Evolutionary conservation across 768 basidiomycete species (phyloP), one percentile per base, ranked within the genome.

Genomic region (Lanmaoa pseudosensibilis): DNA sequence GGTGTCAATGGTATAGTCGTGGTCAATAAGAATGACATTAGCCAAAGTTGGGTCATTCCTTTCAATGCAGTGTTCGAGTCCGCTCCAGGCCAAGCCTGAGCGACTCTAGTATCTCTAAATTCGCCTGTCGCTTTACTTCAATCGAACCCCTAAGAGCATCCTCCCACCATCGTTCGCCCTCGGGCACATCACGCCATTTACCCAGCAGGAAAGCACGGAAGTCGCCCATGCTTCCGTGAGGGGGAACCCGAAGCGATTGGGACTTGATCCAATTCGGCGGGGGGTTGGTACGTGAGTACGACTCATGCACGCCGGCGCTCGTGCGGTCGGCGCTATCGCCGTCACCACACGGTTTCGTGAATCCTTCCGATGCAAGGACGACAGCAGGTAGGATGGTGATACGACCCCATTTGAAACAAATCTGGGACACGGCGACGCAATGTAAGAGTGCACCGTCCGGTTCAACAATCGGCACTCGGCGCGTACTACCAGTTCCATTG

Each of bases 341-440:
- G 9, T 56, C 57, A 0, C 11, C 36, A 23, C 2, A 63, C 5
- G 74, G 69, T 23, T 65, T 62, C 40, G 66, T 65, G 60, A 86
- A 83, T 0, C 90, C 90, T 56, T 86, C 83, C 1, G 74, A 60
- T 1, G 83, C 86, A 34, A 90, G 69, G 12, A 80, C 80, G 57
- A 92, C 55, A 4, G 77, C 76, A 13, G 90, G 90, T 2, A 89
- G 89, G 52, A 90, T 78, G 19, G 87, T 90, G 57, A 91, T 85
- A 1, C 88, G 80, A 0, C 83, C 85, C 23, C 79, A 65, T 68
- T 91, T 92, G 78, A 84, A 89, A 65, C 86, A 88, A 23, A 82
- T 54, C 51, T 82, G 83, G 27, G 84, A 83, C 54, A 92, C 72
- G 47, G 80, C 76, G 57, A 90, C 66, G 56, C 87, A 87, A 68